Base-by-base conservation (phyloP, 2,329 filamentous ascomycete genomes). In the Cladosporium sphaerospermum region DNA sequence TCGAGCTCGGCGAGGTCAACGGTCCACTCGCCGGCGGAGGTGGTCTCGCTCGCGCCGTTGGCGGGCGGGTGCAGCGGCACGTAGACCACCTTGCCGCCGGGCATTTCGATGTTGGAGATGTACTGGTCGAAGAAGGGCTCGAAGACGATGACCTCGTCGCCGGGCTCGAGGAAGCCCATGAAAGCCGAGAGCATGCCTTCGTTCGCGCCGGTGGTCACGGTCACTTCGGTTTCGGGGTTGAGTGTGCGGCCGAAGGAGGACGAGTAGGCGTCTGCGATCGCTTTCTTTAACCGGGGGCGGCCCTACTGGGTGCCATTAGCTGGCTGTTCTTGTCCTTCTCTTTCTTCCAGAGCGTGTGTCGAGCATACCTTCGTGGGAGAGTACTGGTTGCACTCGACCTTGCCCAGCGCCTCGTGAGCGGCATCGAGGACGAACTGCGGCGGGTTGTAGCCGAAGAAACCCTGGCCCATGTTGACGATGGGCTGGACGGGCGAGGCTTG, bases 121-220 rank as follows among this genome's bases (percentile, higher is more conserved):
- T 97, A 95, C 84, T 99, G 93, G 72, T 99, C 93, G 69, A 97
- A 99, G 74, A 96, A 99, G 9, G 93, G 93, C 75, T 99, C 93
- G 69, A 99, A 96, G 53, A 99, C 81, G 61, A 99, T 96, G 60
- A 96, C 93, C 71, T 99, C 93, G 67, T 99, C 93, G 10, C 89
- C 93, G 1, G 82, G 80, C 71, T 99, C 93, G 54, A 99, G 84
- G 63, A 99, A 99, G 2, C 82, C 93, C 93, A 99, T 97, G 67
- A 99, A 97, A 0, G 91, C 93, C 67, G 88, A 92, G 59, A 99
- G 78, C 89, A 97, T 97, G 64, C 89, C 86, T 73, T 95, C 88
- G 64, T 95, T 95, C 39, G 89, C 88, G 41, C 88, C 88, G 0
- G 92, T 97, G 4, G 93, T 97, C 68, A 99, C 89, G 18, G 89